These are phyloP conservation scores for Trichoderma afroharzianum DNA, from an alignment of 2,329 filamentous ascomycete species.

Conservation along the genomic window DNA sequence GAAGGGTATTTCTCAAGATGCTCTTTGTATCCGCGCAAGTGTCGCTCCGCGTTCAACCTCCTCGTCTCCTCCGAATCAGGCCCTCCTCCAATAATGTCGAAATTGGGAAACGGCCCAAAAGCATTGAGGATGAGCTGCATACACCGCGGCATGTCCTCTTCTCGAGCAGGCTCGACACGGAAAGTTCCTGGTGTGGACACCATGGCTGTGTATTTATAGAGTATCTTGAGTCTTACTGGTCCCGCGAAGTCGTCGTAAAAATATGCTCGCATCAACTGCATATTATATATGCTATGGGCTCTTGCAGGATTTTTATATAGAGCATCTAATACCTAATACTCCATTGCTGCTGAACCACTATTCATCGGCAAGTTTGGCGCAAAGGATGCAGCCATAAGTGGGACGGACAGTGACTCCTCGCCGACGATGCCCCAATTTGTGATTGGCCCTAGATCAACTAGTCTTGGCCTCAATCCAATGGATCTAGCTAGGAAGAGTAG, in stretches of 20 bases:
- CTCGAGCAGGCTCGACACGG: conserved; percentile 6
- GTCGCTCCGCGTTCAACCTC: background rate
- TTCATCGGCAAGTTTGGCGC: background rate
- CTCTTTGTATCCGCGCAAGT: background rate
- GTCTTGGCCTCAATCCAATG: background rate
- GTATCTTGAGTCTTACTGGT: background rate
- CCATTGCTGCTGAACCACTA: background rate
- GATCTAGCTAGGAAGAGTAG: background rate
- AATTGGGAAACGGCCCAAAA: conserved; percentile 4
- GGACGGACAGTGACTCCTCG: background rate
- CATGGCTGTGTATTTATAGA: background rate
- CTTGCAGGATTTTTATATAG: background rate
- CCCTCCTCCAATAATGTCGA: background rate
- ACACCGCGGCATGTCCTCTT: conserved; percentile 19
- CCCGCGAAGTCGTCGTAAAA: background rate
- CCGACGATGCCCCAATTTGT: background rate
- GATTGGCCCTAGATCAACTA: background rate
- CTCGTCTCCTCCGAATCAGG: conserved; percentile 7
- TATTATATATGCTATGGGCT: background rate
- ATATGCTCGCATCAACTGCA: background rate
- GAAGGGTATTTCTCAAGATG: conserved; percentile 14
- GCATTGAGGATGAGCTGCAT: conserved; percentile 14
- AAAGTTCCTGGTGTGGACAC: background rate
- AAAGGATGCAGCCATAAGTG: background rate
- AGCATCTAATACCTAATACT: background rate